Conservation (phyloP, 1,139 yeast species). For the Diutina pseudorugosa region DNA sequence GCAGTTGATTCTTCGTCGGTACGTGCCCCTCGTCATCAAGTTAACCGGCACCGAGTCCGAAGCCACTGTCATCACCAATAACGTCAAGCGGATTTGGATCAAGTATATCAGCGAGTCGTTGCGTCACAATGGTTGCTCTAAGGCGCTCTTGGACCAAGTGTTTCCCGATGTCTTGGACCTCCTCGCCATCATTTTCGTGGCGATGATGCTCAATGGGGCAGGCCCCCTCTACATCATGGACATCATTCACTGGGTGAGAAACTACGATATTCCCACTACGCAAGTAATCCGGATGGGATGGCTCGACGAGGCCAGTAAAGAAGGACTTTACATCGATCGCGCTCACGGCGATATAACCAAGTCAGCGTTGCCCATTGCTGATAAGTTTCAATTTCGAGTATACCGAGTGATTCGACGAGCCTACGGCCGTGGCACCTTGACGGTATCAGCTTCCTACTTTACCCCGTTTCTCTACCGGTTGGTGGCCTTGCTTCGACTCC, state of each 20-base stretch:
- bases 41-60: neutral
- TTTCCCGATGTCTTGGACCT: neutral
- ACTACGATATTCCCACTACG: neutral
- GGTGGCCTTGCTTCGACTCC: neutral
- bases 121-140: too few relatives aligned
- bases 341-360: too few relatives aligned
- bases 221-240: neutral
- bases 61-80: neutral
- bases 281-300: neutral
- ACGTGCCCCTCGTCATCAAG: neutral
- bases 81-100: neutral
- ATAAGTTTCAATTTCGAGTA: neutral
- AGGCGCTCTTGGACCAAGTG: neutral
- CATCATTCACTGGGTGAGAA: neutral
- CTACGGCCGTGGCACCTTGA: neutral
- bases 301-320: too few relatives aligned
- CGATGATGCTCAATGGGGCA: neutral
- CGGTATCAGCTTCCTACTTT: neutral
- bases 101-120: too few relatives aligned
- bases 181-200: neutral
- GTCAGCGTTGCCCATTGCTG: too few relatives aligned
- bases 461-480: neutral
- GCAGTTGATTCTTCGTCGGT: slow-evolving; percentile 37
- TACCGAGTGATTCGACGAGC: neutral
- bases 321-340: too few relatives aligned